A percentile compares a stretch with the other conserved stretches of the same genome.
These are phyloP conservation scores for Chlorencoelia australis DNA, from an alignment of 2,329 filamentous ascomycete genomes.

Conservation along the genomic window DNA sequence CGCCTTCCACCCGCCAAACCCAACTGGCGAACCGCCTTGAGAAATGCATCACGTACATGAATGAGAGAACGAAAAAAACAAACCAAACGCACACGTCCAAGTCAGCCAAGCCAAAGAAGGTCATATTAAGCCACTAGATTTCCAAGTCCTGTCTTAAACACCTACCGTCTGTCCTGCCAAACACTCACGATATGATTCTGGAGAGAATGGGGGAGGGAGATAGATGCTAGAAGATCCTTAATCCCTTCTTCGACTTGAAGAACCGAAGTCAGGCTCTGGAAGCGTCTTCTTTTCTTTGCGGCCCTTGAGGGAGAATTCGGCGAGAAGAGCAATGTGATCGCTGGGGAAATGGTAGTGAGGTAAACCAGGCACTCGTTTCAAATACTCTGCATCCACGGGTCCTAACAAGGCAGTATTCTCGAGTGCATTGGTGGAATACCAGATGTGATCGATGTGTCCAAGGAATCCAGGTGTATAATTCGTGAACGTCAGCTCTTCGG, in stretches of 20 bases:
- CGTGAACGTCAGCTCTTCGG: slow-evolving; percentile 80
- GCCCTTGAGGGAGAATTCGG: slow-evolving; percentile 60
- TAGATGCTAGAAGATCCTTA: too few species aligned
- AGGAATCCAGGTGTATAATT: slow-evolving; percentile 95
- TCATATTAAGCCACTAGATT: too few species aligned
- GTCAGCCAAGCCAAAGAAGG: too few species aligned
- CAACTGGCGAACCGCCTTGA: too few species aligned
- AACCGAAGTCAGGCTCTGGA: slow-evolving; percentile 26
- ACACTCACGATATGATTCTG: too few species aligned
- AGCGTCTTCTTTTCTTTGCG: slow-evolving; percentile 36
- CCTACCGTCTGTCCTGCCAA: too few species aligned
- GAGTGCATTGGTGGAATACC: slow-evolving; percentile 77
- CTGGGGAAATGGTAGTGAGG: slow-evolving; percentile 68
- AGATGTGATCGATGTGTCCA: slow-evolving; percentile 92
- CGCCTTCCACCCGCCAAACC: too few species aligned
- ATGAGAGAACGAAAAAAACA: too few species aligned
- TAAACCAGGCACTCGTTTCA: slow-evolving; percentile 61
- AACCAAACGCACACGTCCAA: too few species aligned
- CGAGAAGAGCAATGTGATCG: slow-evolving; percentile 60
- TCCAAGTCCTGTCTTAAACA: too few species aligned
- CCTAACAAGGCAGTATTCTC: slow-evolving; percentile 58
- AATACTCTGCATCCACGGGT: slow-evolving; percentile 61
- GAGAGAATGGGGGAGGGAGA: too few species aligned
- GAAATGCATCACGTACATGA: too few species aligned
- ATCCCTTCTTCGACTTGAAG: slow-evolving; percentile 19